These are phyloP conservation scores for Hypomontagnella monticulosa DNA, from an alignment of 495 filamentous ascomycete species.

Conservation along the genomic window DNA sequence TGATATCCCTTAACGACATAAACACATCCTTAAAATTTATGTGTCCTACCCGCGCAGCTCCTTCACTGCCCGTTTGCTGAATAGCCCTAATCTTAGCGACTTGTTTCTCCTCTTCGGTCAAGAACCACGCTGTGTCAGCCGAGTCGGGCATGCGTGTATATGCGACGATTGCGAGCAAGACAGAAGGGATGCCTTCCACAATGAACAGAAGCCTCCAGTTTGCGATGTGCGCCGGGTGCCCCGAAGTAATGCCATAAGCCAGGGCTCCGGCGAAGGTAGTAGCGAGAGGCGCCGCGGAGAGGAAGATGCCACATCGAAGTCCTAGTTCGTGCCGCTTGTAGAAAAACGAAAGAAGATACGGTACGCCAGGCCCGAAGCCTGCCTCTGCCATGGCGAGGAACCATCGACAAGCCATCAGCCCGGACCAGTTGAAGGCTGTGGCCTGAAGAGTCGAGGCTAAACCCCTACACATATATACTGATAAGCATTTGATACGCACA, in stretches of 20 bases:
- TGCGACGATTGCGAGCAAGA: constrained; percentile 70
- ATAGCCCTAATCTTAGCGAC: constrained; percentile 72
- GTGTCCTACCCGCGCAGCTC: constrained; percentile 54
- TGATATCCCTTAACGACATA: constrained; percentile 65
- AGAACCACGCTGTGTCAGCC: constrained; percentile 72
- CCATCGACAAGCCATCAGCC: constrained; percentile 73
- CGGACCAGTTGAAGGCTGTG: constrained; percentile 66
- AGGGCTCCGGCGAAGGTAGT: constrained; percentile 85
- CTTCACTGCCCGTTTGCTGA: constrained; percentile 68
- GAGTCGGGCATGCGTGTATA: constrained; percentile 78
- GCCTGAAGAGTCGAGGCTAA: constrained; percentile 69
- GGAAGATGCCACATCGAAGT: constrained; percentile 77
- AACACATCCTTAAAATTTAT: constrained; percentile 69
- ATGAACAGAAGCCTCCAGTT: constrained; percentile 86
- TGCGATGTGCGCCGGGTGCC: constrained; percentile 66
- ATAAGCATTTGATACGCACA: constrained; percentile 9
- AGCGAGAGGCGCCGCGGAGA: constrained; percentile 81
- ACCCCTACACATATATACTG: constrained; percentile 53
- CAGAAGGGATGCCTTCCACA: constrained; percentile 80
- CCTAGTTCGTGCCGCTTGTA: constrained; percentile 83
- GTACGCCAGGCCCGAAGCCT: constrained; percentile 75
- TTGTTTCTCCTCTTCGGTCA: constrained; percentile 74
- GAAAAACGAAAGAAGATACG: constrained; percentile 83
- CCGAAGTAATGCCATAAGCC: constrained; percentile 83
- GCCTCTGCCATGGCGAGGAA: constrained; percentile 74